Evolutionary conservation across 2,329 filamentous ascomycete species (phyloP).

Genomic region (Colletotrichum melonis): DNA sequence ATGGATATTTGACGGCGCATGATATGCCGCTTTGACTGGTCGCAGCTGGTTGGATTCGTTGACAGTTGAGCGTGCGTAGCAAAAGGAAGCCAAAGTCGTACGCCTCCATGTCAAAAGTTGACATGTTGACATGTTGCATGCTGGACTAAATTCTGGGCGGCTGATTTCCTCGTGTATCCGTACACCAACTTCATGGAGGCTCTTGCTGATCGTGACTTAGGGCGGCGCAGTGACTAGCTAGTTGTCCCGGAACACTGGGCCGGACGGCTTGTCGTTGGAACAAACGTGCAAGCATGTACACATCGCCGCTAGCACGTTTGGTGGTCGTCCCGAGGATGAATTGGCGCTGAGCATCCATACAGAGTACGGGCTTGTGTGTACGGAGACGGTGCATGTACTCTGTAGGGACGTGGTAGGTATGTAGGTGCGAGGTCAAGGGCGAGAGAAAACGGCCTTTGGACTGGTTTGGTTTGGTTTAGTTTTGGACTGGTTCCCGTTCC

Average conservation of each 20-base stretch:
- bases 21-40: conserved; percentile 10
- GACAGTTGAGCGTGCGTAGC: not conserved
- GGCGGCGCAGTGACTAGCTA: not conserved
- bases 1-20: not conserved
- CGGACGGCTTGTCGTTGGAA: conserved; percentile 26
- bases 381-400: not conserved
- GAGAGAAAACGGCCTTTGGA: conserved; percentile 24
- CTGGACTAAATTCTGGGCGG: not conserved
- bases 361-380: not conserved
- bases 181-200: not conserved
- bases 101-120: not conserved
- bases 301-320: conserved; percentile 9
- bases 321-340: conserved; percentile 18
- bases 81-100: not conserved
- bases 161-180: not conserved
- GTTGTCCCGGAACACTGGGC: not conserved
- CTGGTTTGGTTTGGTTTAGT: conserved; percentile 6
- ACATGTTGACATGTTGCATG: not conserved
- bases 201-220: not conserved
- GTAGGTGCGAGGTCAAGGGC: conserved; percentile 22
- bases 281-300: conserved; percentile 16
- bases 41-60: conserved; percentile 7
- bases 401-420: not conserved
- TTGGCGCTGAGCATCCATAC: not conserved
- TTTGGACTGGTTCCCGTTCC: not conserved